phyloP scores from a whole-genome alignment of 1,284 basidiomycete species.

The Fomitiporia mediterranea region DNA sequence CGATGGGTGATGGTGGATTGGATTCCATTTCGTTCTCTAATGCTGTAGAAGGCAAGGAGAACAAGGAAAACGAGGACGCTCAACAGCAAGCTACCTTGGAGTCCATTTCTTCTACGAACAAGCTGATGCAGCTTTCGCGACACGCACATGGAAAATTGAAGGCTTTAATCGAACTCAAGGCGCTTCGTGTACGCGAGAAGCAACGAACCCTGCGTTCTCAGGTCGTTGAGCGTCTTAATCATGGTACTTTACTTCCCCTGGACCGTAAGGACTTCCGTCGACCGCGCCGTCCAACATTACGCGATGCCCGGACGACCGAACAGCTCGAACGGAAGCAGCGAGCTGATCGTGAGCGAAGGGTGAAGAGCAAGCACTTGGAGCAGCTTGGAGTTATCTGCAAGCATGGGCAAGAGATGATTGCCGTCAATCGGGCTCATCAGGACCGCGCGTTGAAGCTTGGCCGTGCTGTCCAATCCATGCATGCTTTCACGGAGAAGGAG shows the following conservation, averaged over 20 bases:
- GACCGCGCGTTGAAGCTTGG: constrained; percentile 84
- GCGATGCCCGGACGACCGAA: constrained; percentile 90
- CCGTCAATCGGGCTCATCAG: constrained; percentile 57
- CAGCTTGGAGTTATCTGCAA: constrained; percentile 86
- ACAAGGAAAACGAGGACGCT: constrained; percentile 30
- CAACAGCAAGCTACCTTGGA: constrained; percentile 19
- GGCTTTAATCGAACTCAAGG: constrained; percentile 92
- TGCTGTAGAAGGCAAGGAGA: constrained; percentile 43
- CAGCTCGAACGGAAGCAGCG: constrained; percentile 90
- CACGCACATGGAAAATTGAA: constrained; percentile 77
- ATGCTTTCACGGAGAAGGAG: constrained; percentile 92
- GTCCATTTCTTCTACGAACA: constrained; percentile 4
- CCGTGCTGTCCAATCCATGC: constrained; percentile 83
- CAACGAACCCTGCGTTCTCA: constrained; percentile 84
- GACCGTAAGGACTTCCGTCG: constrained; percentile 92
- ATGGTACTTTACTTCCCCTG: constrained; percentile 86
- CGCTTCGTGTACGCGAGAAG: constrained; percentile 86
- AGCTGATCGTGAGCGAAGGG: constrained; percentile 86
- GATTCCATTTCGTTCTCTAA: constrained; percentile 44
- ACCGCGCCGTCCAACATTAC: constrained; percentile 81
- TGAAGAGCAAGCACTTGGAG: constrained; percentile 95
- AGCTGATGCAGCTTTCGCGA: constrained; percentile 46
- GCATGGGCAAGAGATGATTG: constrained; percentile 78
- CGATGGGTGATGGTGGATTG: constrained; percentile 73
- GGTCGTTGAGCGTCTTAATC: constrained; percentile 83